Conservation (phyloP, 345 rosid species). For the Eucalyptus curtisii region DNA sequence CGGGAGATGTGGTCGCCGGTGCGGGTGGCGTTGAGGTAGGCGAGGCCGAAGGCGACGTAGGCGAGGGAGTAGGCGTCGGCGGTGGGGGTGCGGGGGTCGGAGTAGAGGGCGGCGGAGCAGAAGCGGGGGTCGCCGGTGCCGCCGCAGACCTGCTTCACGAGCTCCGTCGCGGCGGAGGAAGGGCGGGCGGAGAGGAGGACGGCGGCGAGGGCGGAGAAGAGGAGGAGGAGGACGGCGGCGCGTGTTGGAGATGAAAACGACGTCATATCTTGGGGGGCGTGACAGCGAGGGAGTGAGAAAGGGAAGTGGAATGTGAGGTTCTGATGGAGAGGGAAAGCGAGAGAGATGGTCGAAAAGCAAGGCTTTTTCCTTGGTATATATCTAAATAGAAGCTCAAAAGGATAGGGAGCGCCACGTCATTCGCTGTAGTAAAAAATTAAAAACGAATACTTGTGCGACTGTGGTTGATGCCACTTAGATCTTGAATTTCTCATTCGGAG, state of each 20-base stretch:
- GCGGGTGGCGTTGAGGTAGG: conserved; percentile 16
- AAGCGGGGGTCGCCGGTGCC: conserved; percentile 4
- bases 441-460: no score
- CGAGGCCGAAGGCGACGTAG: conserved; percentile 20
- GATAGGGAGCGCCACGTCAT: background rate
- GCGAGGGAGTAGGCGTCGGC: conserved; percentile 22
- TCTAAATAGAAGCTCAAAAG: background rate
- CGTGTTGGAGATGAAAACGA: background rate
- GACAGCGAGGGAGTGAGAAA: background rate
- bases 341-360: background rate
- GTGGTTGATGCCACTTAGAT: background rate
- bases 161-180: background rate
- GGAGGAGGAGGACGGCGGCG: background rate
- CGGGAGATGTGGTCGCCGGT: conserved; percentile 4
- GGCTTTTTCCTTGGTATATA: background rate
- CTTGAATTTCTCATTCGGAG: background rate
- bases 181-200: background rate
- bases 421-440: background rate
- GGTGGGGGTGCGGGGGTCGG: conserved; percentile 19
- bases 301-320: background rate
- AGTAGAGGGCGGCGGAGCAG: conserved; percentile 27
- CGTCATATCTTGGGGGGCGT: background rate
- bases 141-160: conserved; percentile 18
- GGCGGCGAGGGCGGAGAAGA: background rate
- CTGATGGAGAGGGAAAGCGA: background rate